Base-by-base conservation (phyloP, 2,329 filamentous ascomycete genomes). In the Colletotrichum cereale region DNA sequence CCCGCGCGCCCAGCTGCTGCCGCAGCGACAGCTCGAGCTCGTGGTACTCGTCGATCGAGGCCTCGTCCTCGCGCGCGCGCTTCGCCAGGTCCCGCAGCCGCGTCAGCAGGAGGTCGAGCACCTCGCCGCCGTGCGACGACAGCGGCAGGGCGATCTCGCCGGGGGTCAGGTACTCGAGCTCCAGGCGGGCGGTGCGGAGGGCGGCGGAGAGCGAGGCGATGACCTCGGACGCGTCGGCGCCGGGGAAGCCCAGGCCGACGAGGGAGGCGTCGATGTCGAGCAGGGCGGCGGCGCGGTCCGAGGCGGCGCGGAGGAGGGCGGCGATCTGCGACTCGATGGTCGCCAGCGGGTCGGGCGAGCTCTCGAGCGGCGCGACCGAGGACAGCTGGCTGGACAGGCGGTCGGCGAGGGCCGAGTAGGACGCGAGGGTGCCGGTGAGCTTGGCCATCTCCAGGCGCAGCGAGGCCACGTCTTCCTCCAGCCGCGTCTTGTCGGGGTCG, bases 91-190 rank as follows among this genome's bases (percentile, higher is more conserved):
- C 81, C 2, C 87, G 85, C 2, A 91, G 83, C 0, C 85, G 82
- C 0, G 77, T 76, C 0, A 91, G 83, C 6, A 91, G 77, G 16
- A 90, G 82, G 67, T 89, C 87, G 0, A 91, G 83, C 0, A 91
- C 83, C 62, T 87, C 84, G 0, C 86, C 86, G 2, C 88, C 88
- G 61, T 85, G 85, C 0, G 85, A 84, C 0, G 84, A 84, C 0
- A 89, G 80, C 0, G 88, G 87, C 0, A 89, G 82, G 0, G 83
- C 75, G n/a, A 86, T 80, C 76, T 91, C 89, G 7, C 89, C 89
- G 0, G 89, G 89, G 0, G 85, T 87, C 26, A 91, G 83, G 75
- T 90, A 90, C 77, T 91, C 89, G 2, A 91, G 84, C 74, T 91
- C 89, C 0, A 91, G 80, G 1, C 89, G 85, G 1, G 89, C 89